These are phyloP conservation scores for Phallus indusiatus DNA, from an alignment of 768 basidiomycete species.

Conservation along the genomic window DNA sequence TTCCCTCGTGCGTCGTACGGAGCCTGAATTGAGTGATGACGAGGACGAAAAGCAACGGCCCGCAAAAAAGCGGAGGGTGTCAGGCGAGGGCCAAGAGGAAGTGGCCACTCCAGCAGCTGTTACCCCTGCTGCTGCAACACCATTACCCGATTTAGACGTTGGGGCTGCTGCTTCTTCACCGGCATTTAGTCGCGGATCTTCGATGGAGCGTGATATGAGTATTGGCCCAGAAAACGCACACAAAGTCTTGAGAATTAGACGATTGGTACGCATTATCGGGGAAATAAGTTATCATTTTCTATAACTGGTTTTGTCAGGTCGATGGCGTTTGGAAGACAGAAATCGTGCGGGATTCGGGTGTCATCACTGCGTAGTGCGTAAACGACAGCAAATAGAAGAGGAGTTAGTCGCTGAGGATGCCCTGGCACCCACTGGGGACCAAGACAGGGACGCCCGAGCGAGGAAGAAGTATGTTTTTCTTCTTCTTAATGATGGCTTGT, in stretches of 20 bases:
- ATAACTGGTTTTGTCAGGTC: conserved; percentile 34
- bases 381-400: conserved; percentile 77
- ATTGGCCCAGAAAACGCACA: conserved; percentile 62
- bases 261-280: conserved; percentile 59
- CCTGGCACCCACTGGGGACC: conserved; percentile 85
- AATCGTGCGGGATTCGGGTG: conserved; percentile 85
- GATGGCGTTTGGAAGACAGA: conserved; percentile 81
- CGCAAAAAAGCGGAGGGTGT: background rate
- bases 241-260: conserved; percentile 75
- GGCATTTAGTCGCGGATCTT: conserved; percentile 65
- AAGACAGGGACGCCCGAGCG: conserved; percentile 82
- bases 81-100: conserved; percentile 1
- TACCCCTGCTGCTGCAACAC: conserved; percentile 24
- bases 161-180: conserved; percentile 35
- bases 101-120: conserved; percentile 14
- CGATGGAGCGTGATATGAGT: conserved; percentile 64
- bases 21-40: conserved; percentile 68
- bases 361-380: conserved; percentile 86
- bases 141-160: background rate
- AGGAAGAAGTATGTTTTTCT: conserved; percentile 61
- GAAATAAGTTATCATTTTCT: no score
- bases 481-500: background rate
- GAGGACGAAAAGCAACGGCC: conserved; percentile 43
- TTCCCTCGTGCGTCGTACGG: conserved; percentile 74
- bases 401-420: conserved; percentile 80